Evolutionary conservation across 495 filamentous ascomycete genomes (phyloP), one percentile per base, ranked within the genome.

Genomic region (Neurospora sp.): DNA sequence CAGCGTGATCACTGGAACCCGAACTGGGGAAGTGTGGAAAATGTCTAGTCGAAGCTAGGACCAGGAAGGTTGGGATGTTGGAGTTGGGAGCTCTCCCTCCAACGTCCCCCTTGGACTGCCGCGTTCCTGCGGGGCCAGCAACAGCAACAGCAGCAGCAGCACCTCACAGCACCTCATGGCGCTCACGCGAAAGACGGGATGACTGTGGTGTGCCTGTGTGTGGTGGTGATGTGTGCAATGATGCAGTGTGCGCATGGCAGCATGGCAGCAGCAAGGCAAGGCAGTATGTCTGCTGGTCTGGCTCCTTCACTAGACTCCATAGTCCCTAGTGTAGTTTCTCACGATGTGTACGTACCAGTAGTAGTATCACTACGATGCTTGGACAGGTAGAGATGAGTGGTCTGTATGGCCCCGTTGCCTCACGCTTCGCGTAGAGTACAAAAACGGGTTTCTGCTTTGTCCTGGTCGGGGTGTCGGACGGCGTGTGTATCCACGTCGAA

Each of bases 361-460:
- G 23, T 31, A 16, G 6, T 66, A 35, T 66, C 23, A 31, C 16
- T n/a, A n/a, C 18, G 42, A 44, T 44, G 42, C 42, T n/a, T 46
- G 42, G 42, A 46, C n/a, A 44, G 16, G 18, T 48, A 42, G 44
- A 48, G 44, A 5, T 48, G 42, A 46, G 42, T 46, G 42, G 46
- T 54, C 46, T 27, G 48, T 59, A 59, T 59, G 20, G 48, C 20
- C 20, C 48, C 20, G 48, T 27, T 27, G 48, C 46, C 10, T 54
- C 46, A 27, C 4, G 20, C 20, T 62, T 62, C 54, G 54, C 54
- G 54, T 66, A 66, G 54, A 69, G 44, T 72, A 74, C 20, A 48
- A 59, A 59, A 72, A 69, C 73, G 69, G 54, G 73, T 66, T 66
- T 66, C 54, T 66, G 54, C 54, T 66, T 66, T 35, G 54, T 9